Evolutionary conservation across 2,329 filamentous ascomycete species (phyloP).

Genomic region (Fusarium sp.): DNA sequence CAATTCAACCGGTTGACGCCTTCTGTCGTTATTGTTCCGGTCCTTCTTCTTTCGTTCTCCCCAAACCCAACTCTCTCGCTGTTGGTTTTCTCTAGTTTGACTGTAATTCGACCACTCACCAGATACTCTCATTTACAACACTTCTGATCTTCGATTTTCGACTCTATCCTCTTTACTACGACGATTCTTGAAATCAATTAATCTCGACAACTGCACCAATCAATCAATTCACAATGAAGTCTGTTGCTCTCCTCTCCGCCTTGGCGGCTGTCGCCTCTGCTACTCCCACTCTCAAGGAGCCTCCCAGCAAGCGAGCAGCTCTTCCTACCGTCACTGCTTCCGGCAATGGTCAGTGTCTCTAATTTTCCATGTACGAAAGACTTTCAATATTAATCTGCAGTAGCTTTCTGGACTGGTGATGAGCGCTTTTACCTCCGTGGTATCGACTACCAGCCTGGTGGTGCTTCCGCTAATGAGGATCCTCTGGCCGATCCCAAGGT

Average conservation of each 20-base stretch:
- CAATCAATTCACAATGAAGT: conserved; percentile 60
- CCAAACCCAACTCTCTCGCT: conserved; percentile 53
- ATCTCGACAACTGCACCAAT: conserved; percentile 3
- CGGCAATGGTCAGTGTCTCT: conserved; percentile 64
- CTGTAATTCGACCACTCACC: conserved; percentile 39
- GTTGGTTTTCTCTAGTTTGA: conserved; percentile 49
- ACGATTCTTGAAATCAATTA: conserved; percentile 32
- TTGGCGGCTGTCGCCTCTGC: conserved; percentile 62
- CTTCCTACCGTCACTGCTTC: conserved; percentile 64
- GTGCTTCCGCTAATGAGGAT: conserved; percentile 69
- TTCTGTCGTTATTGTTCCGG: conserved; percentile 30
- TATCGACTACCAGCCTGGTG: conserved; percentile 73
- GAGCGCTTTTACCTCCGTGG: conserved; percentile 70
- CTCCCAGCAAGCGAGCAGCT: conserved; percentile 63
- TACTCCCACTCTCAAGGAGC: conserved; percentile 63
- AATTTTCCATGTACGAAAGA: background rate
- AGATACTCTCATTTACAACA: conserved; percentile 39
- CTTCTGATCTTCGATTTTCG: conserved; percentile 16
- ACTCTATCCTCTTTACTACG: background rate
- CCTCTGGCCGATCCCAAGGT: conserved; percentile 77
- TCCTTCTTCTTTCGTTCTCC: conserved; percentile 44
- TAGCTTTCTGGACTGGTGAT: conserved; percentile 67
- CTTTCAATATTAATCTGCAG: background rate
- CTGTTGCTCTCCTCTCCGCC: conserved; percentile 59
- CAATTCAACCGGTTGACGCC: conserved; percentile 37